phyloP scores from a whole-genome alignment of 352 stramenopile species.

The Elongisporangium undulatum region DNA sequence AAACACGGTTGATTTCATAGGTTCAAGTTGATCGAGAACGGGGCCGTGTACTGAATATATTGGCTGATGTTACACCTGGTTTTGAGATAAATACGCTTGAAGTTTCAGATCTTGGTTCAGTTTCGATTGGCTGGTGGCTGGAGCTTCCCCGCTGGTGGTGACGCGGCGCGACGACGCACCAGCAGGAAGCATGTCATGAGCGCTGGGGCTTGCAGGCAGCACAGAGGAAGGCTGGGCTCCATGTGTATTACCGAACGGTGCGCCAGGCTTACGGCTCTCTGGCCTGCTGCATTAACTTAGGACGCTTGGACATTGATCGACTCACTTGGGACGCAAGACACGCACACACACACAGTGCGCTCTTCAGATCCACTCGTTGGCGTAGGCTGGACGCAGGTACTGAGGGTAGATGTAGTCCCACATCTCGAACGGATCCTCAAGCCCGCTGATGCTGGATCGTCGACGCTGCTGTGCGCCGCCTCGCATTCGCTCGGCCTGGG shows the following conservation, averaged over 20 bases:
- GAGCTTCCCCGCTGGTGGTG: not conserved
- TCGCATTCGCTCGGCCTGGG: not conserved
- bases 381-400: conserved; percentile 24
- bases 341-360: not conserved
- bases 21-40: not conserved
- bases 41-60: not conserved
- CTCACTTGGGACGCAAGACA: not conserved
- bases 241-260: not conserved
- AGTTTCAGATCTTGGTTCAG: not conserved
- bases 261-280: too few species aligned
- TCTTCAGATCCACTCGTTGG: conserved; percentile 46
- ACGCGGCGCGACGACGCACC: not conserved
- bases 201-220: too few species aligned
- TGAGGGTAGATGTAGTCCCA: conserved; percentile 58
- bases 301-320: not conserved
- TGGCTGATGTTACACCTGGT: not conserved
- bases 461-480: not conserved
- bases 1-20: not conserved
- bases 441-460: not conserved
- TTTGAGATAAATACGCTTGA: not conserved
- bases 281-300: not conserved
- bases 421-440: conserved; percentile 39
- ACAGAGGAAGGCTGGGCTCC: not conserved
- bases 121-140: not conserved
- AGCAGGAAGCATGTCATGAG: not conserved